Conservation (phyloP, 2,329 filamentous ascomycete species). For the Phaeosphaeriaceae sp. region DNA sequence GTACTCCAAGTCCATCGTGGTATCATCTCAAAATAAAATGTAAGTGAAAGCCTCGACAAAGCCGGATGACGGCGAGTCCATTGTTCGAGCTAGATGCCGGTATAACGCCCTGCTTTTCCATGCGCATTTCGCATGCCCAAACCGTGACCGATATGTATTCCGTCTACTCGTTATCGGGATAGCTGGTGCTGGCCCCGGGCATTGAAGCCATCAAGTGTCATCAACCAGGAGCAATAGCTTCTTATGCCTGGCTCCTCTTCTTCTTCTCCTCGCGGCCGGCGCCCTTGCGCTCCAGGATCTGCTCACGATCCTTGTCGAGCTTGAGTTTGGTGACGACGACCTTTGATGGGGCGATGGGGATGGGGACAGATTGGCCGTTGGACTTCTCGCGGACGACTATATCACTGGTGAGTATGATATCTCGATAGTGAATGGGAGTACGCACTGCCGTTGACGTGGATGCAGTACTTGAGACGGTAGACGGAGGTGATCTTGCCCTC, state of each 20-base stretch:
- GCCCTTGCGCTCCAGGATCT: constrained; percentile 85
- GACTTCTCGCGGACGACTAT: constrained; percentile 91
- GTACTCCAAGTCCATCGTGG: constrained; percentile 34
- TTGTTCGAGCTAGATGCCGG: constrained; percentile 47
- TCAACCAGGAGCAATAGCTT: constrained; percentile 42
- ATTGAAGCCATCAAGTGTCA: constrained; percentile 48
- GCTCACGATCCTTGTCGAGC: constrained; percentile 93
- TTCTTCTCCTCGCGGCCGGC: constrained; percentile 75
- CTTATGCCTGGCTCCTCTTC: constrained; percentile 68
- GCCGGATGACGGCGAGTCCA: constrained; percentile 44
- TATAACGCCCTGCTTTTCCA: constrained; percentile 48
- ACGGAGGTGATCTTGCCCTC: constrained; percentile 98
- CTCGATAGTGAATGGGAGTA: constrained; percentile 11
- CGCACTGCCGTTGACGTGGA: constrained; percentile 85
- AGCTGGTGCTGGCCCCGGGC: constrained; percentile 42
- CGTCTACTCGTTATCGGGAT: constrained; percentile 45
- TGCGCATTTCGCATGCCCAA: constrained; percentile 42
- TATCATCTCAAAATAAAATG: constrained; percentile 43
- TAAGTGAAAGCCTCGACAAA: constrained; percentile 38
- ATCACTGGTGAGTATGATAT: constrained; percentile 25
- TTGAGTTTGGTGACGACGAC: constrained; percentile 99
- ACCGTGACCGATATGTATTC: constrained; percentile 48
- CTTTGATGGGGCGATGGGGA: constrained; percentile 95
- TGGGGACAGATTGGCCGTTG: constrained; percentile 92
- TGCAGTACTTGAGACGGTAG: constrained; percentile 80